Evolutionary conservation across 495 filamentous ascomycete species (phyloP).

Genomic region (Staphylotrichum longicolle): DNA sequence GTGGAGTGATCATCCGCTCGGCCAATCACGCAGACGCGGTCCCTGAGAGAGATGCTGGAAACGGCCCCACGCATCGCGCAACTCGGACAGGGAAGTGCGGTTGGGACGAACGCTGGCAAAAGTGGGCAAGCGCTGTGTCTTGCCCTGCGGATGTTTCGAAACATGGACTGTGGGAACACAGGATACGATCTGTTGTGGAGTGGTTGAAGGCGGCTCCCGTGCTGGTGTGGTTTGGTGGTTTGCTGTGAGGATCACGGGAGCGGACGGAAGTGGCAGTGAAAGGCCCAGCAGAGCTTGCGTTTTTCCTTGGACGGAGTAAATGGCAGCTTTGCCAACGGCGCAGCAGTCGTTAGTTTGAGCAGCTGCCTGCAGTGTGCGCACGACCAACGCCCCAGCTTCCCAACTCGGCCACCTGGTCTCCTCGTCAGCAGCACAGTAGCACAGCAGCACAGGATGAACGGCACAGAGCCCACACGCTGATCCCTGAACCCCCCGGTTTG

Average conservation of each 20-base stretch:
- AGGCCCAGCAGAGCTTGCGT: background rate
- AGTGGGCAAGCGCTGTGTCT: too few species aligned
- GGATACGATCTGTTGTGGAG: background rate
- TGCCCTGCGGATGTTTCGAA: background rate
- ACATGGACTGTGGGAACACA: background rate
- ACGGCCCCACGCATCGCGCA: too few species aligned
- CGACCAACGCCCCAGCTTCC: slow-evolving; percentile 1
- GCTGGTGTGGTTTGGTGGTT: background rate
- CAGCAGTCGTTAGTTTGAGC: slow-evolving; percentile 9
- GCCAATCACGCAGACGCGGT: too few species aligned
- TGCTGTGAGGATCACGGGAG: background rate
- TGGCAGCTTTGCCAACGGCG: slow-evolving; percentile 12
- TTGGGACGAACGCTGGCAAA: too few species aligned
- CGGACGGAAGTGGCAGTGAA: background rate
- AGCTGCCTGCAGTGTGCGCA: background rate
- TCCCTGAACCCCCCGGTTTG: slow-evolving; percentile 19
- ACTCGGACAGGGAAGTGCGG: too few species aligned
- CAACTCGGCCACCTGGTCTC: slow-evolving; percentile 5
- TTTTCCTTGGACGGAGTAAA: background rate
- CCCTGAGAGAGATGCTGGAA: too few species aligned
- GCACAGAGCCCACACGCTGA: slow-evolving; percentile 12
- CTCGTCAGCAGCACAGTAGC: too few species aligned
- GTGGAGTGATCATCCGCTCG: too few species aligned
- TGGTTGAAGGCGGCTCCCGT: background rate
- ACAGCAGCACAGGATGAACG: slow-evolving; percentile 7